Conservation (phyloP, 1,139 yeast species). For the Magnusiomyces fungicola region DNA sequence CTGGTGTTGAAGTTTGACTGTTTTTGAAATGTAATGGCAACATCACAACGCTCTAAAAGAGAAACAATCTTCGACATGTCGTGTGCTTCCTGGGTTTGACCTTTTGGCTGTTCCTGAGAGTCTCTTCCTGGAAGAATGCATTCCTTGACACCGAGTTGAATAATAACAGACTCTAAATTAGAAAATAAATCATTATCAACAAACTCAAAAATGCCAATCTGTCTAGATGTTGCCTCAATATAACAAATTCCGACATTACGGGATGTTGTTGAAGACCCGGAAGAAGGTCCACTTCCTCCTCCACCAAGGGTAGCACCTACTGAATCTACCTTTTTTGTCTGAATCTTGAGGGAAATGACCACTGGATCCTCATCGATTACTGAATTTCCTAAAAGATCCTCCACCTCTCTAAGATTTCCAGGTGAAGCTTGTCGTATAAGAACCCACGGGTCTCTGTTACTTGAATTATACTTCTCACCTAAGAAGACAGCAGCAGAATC, state of each 20-base stretch:
- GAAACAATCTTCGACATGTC: conserved; percentile 39
- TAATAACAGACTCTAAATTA: conserved; percentile 73
- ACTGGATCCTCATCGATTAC: conserved; percentile 50
- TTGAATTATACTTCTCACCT: conserved; percentile 17
- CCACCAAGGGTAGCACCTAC: conserved; percentile 18
- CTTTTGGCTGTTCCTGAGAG: conserved; percentile 15
- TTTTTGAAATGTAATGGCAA: conserved; percentile 57
- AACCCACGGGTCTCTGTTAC: conserved; percentile 39
- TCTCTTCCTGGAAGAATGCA: conserved; percentile 48
- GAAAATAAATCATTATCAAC: conserved; percentile 82
- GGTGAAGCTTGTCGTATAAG: conserved; percentile 69
- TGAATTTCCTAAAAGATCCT: conserved; percentile 53
- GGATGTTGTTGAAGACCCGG: conserved; percentile 31
- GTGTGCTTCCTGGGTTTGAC: conserved; percentile 29
- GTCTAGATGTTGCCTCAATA: conserved; percentile 62
- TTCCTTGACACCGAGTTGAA: conserved; percentile 87
- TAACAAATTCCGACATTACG: conserved; percentile 71
- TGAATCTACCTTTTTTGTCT: conserved; percentile 24
- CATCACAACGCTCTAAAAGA: conserved; percentile 64
- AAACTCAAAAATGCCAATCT: conserved; percentile 70
- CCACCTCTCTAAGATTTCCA: conserved; percentile 80
- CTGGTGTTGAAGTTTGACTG: conserved; percentile 48
- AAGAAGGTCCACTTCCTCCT: background rate
- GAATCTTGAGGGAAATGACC: conserved; percentile 62
- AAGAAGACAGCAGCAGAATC: too few species aligned